phyloP scores from a whole-genome alignment of 2,329 filamentous ascomycete genomes.

The Xylaria sp. region DNA sequence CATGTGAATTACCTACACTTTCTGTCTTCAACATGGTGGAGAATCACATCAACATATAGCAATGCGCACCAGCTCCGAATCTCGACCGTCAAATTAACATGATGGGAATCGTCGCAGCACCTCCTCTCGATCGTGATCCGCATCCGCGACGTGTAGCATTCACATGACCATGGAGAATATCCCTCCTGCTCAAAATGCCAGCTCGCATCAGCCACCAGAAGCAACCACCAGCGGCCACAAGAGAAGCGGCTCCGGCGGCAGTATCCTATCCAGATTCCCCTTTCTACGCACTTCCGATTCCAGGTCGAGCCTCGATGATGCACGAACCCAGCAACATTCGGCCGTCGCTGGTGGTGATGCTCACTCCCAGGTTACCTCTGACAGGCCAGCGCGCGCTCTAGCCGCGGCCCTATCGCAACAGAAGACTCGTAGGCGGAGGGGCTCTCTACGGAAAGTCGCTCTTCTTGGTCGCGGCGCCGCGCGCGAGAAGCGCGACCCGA shows the following conservation, averaged over 20 bases:
- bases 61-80: conserved; percentile 9
- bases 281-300: conserved; percentile 66
- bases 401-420: conserved; percentile 52
- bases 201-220: conserved; percentile 44
- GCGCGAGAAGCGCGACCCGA: conserved; percentile 66
- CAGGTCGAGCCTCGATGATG: conserved; percentile 46
- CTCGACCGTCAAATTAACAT: conserved; percentile 24
- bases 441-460: conserved; percentile 87
- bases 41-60: background rate
- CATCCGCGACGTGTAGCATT: conserved; percentile 35
- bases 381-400: conserved; percentile 47
- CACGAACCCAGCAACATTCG: conserved; percentile 41
- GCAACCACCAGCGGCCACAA: conserved; percentile 53
- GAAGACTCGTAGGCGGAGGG: conserved; percentile 76
- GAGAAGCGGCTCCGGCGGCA: conserved; percentile 67
- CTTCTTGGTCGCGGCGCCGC: conserved; percentile 79
- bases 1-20: background rate
- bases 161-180: conserved; percentile 45
- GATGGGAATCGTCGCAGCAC: conserved; percentile 41
- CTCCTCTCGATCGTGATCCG: conserved; percentile 25
- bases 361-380: conserved; percentile 32
- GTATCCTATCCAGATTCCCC: conserved; percentile 74
- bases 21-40: background rate
- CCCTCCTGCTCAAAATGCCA: conserved; percentile 46
- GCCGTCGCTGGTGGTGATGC: conserved; percentile 26